These are phyloP conservation scores for bread wheat (Triticum aestivum) DNA, from an alignment of 176 grass and related monocot species.

Conservation along the genomic window DNA sequence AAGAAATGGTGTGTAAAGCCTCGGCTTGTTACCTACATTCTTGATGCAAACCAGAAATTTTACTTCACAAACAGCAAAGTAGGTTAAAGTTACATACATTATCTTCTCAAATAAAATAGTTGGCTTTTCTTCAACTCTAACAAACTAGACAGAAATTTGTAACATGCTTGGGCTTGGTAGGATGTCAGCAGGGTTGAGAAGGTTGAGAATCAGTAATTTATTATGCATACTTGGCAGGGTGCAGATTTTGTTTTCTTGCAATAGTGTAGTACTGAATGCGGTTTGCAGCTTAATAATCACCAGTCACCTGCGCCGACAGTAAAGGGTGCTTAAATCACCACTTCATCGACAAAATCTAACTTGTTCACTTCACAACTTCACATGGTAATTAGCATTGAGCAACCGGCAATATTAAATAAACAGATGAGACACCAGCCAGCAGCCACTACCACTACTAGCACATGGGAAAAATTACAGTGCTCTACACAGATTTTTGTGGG, in stretches of 20 bases:
- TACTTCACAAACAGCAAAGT: not conserved
- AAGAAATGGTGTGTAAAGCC: not conserved
- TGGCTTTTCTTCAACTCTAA: not conserved
- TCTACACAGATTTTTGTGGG: not conserved
- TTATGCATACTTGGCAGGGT: not conserved
- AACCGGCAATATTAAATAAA: not conserved
- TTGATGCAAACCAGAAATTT: not conserved
- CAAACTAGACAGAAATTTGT: not conserved
- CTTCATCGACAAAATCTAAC: no score
- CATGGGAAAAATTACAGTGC: not conserved
- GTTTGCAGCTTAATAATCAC: not conserved
- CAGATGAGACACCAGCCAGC: not conserved
- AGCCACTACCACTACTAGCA: not conserved
- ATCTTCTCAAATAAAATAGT: not conserved
- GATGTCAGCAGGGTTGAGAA: no score
- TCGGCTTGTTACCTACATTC: not conserved
- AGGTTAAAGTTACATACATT: not conserved
- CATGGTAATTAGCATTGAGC: no score
- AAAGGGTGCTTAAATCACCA: no score
- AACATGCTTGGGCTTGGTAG: not conserved
- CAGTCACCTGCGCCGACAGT: no score
- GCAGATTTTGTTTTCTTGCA: not conserved
- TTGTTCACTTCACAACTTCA: no score
- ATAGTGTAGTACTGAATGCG: not conserved
- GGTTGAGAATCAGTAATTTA: no score